Conservation (phyloP, 176 grass and related monocot species). For the sorghum (Sorghum bicolor) region Sorghum_bicolor_NCBIv3 NC_012879.2:59271501-59272000, state of each 20-base stretch:
- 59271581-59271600: neutral
- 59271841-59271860: conserved; percentile 14
- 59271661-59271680: neutral
- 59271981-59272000: no score
- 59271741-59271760: neutral
- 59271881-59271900: no score
- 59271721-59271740: neutral
- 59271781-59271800: neutral
- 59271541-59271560: neutral
- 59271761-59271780: neutral
- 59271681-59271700: neutral
- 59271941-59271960: no score
- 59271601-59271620: neutral
- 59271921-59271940: no score
- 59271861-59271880: conserved; percentile 44
- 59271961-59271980: no score
- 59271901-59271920: no score
- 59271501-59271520: neutral
- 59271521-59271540: neutral
- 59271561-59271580: neutral
- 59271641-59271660: neutral
- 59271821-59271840: conserved; percentile 16
- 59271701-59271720: neutral
- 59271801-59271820: neutral
- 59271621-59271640: neutral